Percentiles rank a stretch among this genome's conserved stretches.
Conservation (phyloP, 805 yeast species). For the Cephaloascus albidus region DNA sequence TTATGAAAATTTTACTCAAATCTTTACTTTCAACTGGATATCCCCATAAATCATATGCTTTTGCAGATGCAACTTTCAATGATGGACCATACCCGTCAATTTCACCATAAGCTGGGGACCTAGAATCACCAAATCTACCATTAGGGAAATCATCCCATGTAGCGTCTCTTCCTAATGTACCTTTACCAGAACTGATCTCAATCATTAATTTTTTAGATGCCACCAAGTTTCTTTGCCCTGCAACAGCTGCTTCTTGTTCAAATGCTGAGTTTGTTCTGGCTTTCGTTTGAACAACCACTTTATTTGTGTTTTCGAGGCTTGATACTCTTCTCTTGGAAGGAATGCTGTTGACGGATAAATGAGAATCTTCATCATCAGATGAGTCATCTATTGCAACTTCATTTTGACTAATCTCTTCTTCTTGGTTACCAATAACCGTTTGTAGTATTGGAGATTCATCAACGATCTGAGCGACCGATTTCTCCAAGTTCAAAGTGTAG, state of each 20-base stretch:
- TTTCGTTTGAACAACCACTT: constrained; percentile 20
- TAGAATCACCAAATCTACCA: constrained; percentile 97
- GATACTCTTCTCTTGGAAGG: constrained; percentile 21
- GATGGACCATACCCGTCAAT: constrained; percentile 74
- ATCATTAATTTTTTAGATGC: constrained; percentile 42
- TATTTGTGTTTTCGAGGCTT: constrained; percentile 31
- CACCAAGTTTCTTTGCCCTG: background rate
- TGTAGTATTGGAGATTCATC: constrained; percentile 46
- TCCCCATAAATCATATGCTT: constrained; percentile 86
- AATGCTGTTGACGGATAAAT: background rate
- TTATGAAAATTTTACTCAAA: constrained; percentile 51
- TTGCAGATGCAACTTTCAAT: constrained; percentile 65
- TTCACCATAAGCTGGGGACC: constrained; percentile 96
- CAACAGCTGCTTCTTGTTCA: constrained; percentile 14
- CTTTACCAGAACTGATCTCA: constrained; percentile 78
- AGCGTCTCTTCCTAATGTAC: constrained; percentile 72
- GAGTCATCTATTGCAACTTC: constrained; percentile 32
- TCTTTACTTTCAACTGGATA: constrained; percentile 54
- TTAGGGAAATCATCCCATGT: constrained; percentile 98
- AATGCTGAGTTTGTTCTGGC: constrained; percentile 10
- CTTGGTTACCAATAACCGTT: constrained; percentile 29
- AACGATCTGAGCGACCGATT: constrained; percentile 80
- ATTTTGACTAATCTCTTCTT: constrained; percentile 15
- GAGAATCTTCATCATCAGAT: constrained; percentile 16
- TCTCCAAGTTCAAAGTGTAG: constrained; percentile 86